Evolutionary conservation across 345 rosid species (phyloP), one percentile per base, ranked within the genome.

Genomic region (Linum lewisii): DNA sequence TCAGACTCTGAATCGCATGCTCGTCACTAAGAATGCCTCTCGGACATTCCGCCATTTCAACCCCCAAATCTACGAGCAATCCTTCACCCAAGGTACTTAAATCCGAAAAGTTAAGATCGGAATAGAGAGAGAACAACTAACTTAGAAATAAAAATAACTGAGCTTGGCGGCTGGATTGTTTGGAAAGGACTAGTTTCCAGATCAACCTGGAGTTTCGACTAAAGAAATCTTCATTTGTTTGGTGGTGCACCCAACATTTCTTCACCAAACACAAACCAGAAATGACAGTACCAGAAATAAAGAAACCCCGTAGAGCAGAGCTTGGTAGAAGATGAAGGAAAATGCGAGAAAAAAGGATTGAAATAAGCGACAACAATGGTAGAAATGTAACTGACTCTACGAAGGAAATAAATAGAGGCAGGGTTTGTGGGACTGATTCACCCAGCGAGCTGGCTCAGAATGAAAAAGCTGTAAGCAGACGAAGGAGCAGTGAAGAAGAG

Each of bases 1-100:
- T 24, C 80, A 93, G 77, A 56, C 76, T 82, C 60, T 67, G 73
- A 57, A 82, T 68, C 50, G 76, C 44, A 62, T 54, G 38, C 37
- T 51, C 19, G 37, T 58, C 66, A 24, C 47, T 2, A 29, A 6
- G 69, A 42, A 59, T 63, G 26, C 34, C 38, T 38, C 7, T 62
- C 63, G 15, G n/a, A n/a, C n/a, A 62, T 21, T 75, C 83, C 44
- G 74, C 83, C 95, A 87, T 86, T 16, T 20, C 59, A 71, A 45
- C 52, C 62, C 62, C 45, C 7, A 66, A 37, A 68, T 64, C 58
- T 76, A 69, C 72, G 47, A 57, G 54, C 34, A 57, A 21, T n/a
- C n/a, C n/a, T n/a, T n/a, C n/a, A 49, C 8, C 29, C 36, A 52
- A 63, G 6, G 7, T 15, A 26, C 60, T 63, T 44, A 21, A 50